Evolutionary conservation across 2,329 filamentous ascomycete genomes (phyloP).

Genomic region (Trichoderma lentiforme): DNA sequence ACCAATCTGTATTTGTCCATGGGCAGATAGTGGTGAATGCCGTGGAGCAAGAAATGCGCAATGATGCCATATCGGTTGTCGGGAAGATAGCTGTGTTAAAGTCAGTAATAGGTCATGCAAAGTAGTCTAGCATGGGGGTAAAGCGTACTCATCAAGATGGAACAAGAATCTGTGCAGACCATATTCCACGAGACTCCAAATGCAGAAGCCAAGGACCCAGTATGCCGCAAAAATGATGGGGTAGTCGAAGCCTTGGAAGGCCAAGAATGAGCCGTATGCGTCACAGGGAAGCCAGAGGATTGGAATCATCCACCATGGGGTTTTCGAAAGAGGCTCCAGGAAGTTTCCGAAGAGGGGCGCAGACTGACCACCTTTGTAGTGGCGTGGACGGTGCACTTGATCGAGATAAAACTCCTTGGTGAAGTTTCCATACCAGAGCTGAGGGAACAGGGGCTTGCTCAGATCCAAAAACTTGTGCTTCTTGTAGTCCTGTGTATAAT

Average conservation of each 20-base stretch:
- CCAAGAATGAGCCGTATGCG: slow-evolving; percentile 66
- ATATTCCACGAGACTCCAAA: slow-evolving; percentile 94
- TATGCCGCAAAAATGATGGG: slow-evolving; percentile 51
- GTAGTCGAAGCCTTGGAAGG: slow-evolving; percentile 58
- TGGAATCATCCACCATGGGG: slow-evolving; percentile 90
- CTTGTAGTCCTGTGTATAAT: slow-evolving; percentile 71
- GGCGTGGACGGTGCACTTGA: slow-evolving; percentile 90
- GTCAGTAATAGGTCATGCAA: slow-evolving; percentile 29
- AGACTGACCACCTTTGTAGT: slow-evolving; percentile 90
- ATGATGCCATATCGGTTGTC: slow-evolving; percentile 88
- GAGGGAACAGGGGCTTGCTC: slow-evolving; percentile 75
- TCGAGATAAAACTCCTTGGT: slow-evolving; percentile 94
- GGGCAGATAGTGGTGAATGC: slow-evolving; percentile 97
- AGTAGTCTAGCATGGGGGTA: not conserved
- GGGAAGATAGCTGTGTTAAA: slow-evolving; percentile 66
- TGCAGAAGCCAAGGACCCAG: slow-evolving; percentile 65
- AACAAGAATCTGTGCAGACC: slow-evolving; percentile 85
- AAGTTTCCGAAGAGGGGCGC: slow-evolving; percentile 97
- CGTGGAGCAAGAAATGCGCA: slow-evolving; percentile 88
- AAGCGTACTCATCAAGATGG: slow-evolving; percentile 81
- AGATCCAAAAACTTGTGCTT: slow-evolving; percentile 93
- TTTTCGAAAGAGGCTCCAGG: slow-evolving; percentile 93
- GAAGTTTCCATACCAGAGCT: slow-evolving; percentile 86
- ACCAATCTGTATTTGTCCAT: slow-evolving; percentile 98
- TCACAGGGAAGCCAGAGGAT: slow-evolving; percentile 80